phyloP scores from a whole-genome alignment of 2,329 filamentous ascomycete species.

The Exserohilum rostratum region DNA sequence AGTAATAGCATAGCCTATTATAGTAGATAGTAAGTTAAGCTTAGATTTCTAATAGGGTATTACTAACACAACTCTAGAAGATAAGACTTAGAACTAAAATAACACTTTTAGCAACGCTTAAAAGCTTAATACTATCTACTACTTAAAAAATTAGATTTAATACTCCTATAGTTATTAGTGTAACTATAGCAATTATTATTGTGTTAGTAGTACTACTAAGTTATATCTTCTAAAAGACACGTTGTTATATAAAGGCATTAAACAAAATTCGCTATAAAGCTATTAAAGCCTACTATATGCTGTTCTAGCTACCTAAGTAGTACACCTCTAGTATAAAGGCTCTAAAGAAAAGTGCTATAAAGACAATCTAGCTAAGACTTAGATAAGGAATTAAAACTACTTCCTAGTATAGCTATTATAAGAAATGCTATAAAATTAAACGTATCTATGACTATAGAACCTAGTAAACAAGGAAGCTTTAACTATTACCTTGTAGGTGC shows the following conservation, averaged over 20 bases:
- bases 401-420: background rate
- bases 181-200: background rate
- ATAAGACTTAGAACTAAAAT: too few species aligned
- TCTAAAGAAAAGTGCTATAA: background rate
- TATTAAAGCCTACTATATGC: background rate
- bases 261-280: background rate
- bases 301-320: background rate
- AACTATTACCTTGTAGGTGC: background rate
- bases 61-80: too few species aligned
- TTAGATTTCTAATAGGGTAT: too few species aligned
- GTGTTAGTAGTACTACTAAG: background rate
- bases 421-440: background rate
- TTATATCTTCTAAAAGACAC: background rate
- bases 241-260: background rate
- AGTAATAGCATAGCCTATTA: too few species aligned
- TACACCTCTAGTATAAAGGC: background rate
- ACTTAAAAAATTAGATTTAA: background rate
- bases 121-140: background rate
- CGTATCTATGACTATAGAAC: background rate
- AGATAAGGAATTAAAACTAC: background rate
- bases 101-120: too few species aligned
- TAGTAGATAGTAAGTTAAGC: too few species aligned
- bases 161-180: background rate
- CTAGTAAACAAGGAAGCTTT: background rate
- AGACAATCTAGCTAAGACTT: background rate